Evolutionary conservation across 805 yeast genomes (phyloP), one percentile per base, ranked within the genome.

Genomic region (Schwanniomyces occidentalis): DNA sequence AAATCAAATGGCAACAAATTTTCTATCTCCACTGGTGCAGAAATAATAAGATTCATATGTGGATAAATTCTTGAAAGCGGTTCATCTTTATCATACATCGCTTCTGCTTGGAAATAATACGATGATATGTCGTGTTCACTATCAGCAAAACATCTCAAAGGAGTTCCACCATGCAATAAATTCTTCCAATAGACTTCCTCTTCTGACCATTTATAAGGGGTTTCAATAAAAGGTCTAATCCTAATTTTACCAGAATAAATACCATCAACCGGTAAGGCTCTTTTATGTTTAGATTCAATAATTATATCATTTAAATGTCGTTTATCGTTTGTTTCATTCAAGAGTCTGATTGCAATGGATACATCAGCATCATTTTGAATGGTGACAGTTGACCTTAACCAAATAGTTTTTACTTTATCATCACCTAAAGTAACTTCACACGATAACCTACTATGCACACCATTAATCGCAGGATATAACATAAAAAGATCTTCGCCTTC

Each of bases 21-120:
- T 46, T 85, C 89, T 38, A 93, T 69, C 46, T 85, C 86, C 29
- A 93, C 61, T 0, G 99, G 98, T 0, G 98, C 87, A 0, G 93
- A 79, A 5, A 93, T 62, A 4, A 80, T 73, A 16, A 93, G 62
- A 6, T 69, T 73, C 85, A 91, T 74, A 49, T 86, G 93, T 0
- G 99, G 99, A 51, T 87, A 95, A 1, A 85, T 73, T 38, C 72
- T 69, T 0, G 85, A 74, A 16, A 89, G 62, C 0, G 88, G 89
- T 43, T 86, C 95, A n/a, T 73, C 69, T 12, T 63, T 55, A 43
- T 84, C 78, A 56, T 61, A 83, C 28, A 65, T 58, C 1, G 91
- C 88, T 45, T 77, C 83, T 0, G 83, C 84, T 45, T 85, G 91
- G 61, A 85, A 82, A 48, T 74, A 82, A 54, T 78, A 85, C 1